Conservation (phyloP, 305 asterid species). For the Fraxinus latifolia region DNA sequence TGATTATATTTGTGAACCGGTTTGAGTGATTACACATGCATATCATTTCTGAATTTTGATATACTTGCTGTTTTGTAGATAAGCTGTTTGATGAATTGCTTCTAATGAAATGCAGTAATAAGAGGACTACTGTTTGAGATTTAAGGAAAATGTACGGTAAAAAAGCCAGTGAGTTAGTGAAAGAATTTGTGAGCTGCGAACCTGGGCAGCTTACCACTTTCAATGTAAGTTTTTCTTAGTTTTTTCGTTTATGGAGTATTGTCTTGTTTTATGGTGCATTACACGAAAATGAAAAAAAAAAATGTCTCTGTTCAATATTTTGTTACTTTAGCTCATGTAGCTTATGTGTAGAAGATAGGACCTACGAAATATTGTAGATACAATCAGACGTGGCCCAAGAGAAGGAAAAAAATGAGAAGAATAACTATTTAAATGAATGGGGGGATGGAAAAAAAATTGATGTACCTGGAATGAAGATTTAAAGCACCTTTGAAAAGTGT, state of each 20-base stretch:
- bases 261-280: background rate
- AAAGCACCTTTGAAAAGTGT: background rate
- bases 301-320: background rate
- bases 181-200: constrained; percentile 61
- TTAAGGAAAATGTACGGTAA: constrained; percentile 55
- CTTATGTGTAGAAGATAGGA: background rate
- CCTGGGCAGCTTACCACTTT: constrained; percentile 76
- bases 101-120: constrained; percentile 28
- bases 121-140: background rate
- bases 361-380: background rate
- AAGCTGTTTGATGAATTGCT: constrained; percentile 47
- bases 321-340: background rate
- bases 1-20: background rate
- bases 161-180: constrained; percentile 66
- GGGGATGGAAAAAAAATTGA: background rate
- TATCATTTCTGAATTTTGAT: background rate
- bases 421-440: background rate
- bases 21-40: background rate
- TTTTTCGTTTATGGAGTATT: background rate
- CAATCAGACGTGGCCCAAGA: background rate
- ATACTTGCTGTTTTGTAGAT: constrained; percentile 10
- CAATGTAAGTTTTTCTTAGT: constrained; percentile 41
- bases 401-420: background rate
- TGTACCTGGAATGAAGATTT: background rate
- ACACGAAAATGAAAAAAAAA: background rate